Evolutionary conservation across 192 early-diverging fungal genomes (phyloP).

Genomic region (Gamsiella multidivaricata): DNA sequence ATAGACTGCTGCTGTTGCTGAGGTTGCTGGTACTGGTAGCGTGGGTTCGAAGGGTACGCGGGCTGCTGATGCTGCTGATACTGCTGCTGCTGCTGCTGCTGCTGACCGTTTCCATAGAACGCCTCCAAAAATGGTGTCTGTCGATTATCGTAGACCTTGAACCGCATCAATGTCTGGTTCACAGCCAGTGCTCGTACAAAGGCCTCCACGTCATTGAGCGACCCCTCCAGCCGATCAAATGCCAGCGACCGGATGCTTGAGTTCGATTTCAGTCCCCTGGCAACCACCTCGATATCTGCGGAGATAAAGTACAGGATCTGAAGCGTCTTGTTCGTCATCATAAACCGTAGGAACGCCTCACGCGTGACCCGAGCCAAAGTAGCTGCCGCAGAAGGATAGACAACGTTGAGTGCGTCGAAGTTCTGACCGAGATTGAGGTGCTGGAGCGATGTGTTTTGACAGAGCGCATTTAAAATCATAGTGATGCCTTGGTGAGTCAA

Average conservation of each 20-base stretch:
- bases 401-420: slow-evolving; percentile 9
- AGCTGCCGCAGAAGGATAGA: slow-evolving; percentile 14
- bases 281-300: slow-evolving; percentile 14
- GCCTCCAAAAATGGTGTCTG: slow-evolving; percentile 23
- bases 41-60: neutral
- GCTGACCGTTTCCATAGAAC: slow-evolving; percentile 12
- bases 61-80: neutral
- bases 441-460: slow-evolving; percentile 18
- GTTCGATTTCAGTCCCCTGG: slow-evolving; percentile 21
- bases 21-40: neutral
- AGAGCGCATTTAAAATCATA: slow-evolving; percentile 23
- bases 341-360: slow-evolving; percentile 12
- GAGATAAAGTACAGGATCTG: slow-evolving; percentile 28
- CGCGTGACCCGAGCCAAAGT: slow-evolving; percentile 1
- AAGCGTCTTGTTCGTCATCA: slow-evolving; percentile 31
- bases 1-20: neutral
- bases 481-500: slow-evolving; percentile 34
- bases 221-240: slow-evolving; percentile 30
- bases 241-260: slow-evolving; percentile 15
- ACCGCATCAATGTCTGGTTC: slow-evolving; percentile 34
- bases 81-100: neutral
- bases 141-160: slow-evolving; percentile 34
- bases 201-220: slow-evolving; percentile 17
- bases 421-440: slow-evolving; percentile 35
- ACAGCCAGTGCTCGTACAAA: slow-evolving; percentile 23